Base-by-base conservation (phyloP, 768 basidiomycete genomes). In the Russula ochroleuca region DNA sequence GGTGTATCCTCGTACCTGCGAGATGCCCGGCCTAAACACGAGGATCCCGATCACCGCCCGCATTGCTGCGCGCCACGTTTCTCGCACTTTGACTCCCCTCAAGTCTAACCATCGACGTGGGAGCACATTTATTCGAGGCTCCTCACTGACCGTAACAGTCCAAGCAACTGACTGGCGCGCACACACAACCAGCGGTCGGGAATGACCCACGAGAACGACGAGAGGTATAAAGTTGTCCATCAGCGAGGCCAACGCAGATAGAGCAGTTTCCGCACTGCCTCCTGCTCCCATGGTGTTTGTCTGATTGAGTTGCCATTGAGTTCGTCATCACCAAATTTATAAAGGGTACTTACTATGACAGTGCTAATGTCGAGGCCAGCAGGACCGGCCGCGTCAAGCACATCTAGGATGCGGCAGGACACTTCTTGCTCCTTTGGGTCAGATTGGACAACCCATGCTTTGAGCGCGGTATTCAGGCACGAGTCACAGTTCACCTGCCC, bases 61-160 rank as follows among this genome's bases (percentile, higher is more conserved):
- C 50, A 87, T 70, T 9, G 85, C 90, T n/a, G 87, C 82, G 59
- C 83, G 80, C 91, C 91, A 93, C 41, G 81, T 79, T 61, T 85
- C 84, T 11, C 74, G 71, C 40, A 91, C 75, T 68, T 77, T 84
- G 17, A 69, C 68, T 3, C 91, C 91, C n/a, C 76, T 75, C 59
- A 90, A 81, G 71, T 90, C 87, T 45, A 90, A 74, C 91, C 90
- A 92, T 19, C 90, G 83, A 38, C 90, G 80, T 47, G 91, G 90
- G 58, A 85, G 80, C 17, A 85, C 66, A 67, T 81, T 75, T 51
- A 72, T 75, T 45, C 78, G 71, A 9, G 75, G 82, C 53, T 73
- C 71, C 66, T 79, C 74, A n/a, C 79, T 82, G 37, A 82, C 74
- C 13, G 75, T 70, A 41, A 88, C 83, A 2, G 82, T 80, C 88